Base-by-base conservation (phyloP, 768 basidiomycete species). In the Podaxis sp. region DNA sequence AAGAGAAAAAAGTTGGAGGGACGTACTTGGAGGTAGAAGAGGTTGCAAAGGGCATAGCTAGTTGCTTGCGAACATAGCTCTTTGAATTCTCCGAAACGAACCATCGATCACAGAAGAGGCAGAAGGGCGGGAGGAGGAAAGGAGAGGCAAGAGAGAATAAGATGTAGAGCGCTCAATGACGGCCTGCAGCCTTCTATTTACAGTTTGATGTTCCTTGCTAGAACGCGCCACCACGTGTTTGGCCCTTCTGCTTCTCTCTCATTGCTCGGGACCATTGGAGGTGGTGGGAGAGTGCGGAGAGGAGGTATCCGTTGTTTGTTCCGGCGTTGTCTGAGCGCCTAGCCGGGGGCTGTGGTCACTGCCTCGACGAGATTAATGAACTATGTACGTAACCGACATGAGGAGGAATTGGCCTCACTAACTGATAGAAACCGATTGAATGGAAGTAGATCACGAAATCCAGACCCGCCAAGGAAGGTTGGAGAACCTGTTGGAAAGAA, bases 41-140 rank as follows among this genome's bases (percentile, higher is more conserved):
- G 86, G 71, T 95, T 94, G 75, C 93, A 95, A 81, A 89, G 87
- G 0, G 92, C 84, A 67, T 93, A 87, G 24, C 87, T 88, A 0
- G 89, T 87, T 8, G 82, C 80, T 17, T 82, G 75, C 37, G 77
- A 74, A 70, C 90, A 90, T 49, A 87, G 76, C 15, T 81, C 73
- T 66, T 75, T 71, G 72, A 87, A 90, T 69, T 88, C 84, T 63
- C 88, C 88, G 69, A 90, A 88, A 60, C 74, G 77, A 64, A 79
- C 77, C 87, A 85, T 71, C 2, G 30, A 22, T 15, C 50, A 28
- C 49, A 55, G 56, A 37, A 44, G 44, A 55, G 38, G 49, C 50
- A 44, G 49, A 26, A 41, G 30, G 17, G 33, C n/a, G 15, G 48
- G 44, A 44, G 2, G 15, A 54, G 50, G 60, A 37, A 58, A 26